These are phyloP conservation scores for Hermanozyma aechmeae DNA, from an alignment of 805 yeast genomes.

Conservation along the genomic window DNA sequence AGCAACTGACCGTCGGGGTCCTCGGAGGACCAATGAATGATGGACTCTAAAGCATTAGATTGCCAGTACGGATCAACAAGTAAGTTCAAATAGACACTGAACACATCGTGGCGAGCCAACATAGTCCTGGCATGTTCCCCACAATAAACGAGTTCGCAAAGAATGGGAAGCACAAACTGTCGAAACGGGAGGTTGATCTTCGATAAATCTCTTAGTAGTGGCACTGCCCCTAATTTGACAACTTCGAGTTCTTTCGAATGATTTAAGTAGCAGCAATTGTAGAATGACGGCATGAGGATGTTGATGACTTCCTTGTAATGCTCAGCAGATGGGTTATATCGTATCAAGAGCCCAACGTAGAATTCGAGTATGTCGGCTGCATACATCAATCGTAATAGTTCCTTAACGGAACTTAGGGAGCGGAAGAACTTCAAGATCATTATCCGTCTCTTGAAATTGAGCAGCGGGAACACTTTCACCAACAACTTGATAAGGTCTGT, in stretches of 20 bases:
- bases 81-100: slow-evolving; percentile 30
- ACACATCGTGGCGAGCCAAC: slow-evolving; percentile 27
- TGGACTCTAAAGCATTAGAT: slow-evolving; percentile 44
- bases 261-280: slow-evolving; percentile 43
- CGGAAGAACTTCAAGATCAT: slow-evolving; percentile 36
- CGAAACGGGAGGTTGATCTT: slow-evolving; percentile 33
- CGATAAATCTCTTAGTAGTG: slow-evolving; percentile 31
- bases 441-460: slow-evolving; percentile 24
- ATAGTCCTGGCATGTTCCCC: slow-evolving; percentile 26
- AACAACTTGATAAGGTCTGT: slow-evolving; percentile 31
- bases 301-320: slow-evolving; percentile 33
- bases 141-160: slow-evolving; percentile 45
- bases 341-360: slow-evolving; percentile 23
- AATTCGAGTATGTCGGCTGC: slow-evolving; percentile 36
- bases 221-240: slow-evolving; percentile 38
- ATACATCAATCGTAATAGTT: slow-evolving; percentile 20
- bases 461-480: slow-evolving; percentile 27
- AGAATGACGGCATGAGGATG: slow-evolving; percentile 38
- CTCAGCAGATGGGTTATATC: slow-evolving; percentile 16
- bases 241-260: slow-evolving; percentile 36
- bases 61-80: slow-evolving; percentile 49
- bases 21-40: slow-evolving; percentile 29
- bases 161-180: slow-evolving; percentile 43
- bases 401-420: slow-evolving; percentile 29
- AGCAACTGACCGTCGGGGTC: slow-evolving; percentile 15